A percentile compares a stretch with the other conserved stretches of the same genome.
Conservation (phyloP, 2,329 filamentous ascomycete genomes). For the Ustulina deusta region DNA sequence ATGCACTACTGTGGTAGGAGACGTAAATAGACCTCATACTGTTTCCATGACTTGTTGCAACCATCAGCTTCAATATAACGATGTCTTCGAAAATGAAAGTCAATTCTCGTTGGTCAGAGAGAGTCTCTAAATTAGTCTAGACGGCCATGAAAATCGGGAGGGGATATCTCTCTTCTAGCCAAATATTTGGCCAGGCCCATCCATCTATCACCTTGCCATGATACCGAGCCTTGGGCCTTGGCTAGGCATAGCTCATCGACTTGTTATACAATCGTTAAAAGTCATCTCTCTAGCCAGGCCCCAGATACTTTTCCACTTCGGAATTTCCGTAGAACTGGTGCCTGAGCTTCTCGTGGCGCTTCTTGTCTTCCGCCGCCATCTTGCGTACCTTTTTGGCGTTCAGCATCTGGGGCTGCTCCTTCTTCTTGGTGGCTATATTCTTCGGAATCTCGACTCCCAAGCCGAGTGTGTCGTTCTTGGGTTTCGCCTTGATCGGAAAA, state of each 20-base stretch:
- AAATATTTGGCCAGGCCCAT: conserved; percentile 4
- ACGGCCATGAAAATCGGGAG: conserved; percentile 1
- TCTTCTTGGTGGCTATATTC: conserved; percentile 54
- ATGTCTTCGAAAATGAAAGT: background rate
- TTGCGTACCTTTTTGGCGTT: conserved; percentile 78
- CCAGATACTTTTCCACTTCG: conserved; percentile 81
- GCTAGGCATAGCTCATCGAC: conserved; percentile 16
- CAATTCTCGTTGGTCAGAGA: background rate
- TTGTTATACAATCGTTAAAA: conserved; percentile 7
- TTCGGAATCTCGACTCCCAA: conserved; percentile 68
- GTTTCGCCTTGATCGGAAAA: conserved; percentile 77
- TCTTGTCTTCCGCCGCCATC: conserved; percentile 70
- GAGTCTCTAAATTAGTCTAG: background rate
- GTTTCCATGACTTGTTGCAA: background rate
- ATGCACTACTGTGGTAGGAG: too few species aligned
- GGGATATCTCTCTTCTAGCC: conserved; percentile 34
- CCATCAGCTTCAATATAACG: background rate
- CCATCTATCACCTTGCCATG: conserved; percentile 3
- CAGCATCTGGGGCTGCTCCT: conserved; percentile 61
- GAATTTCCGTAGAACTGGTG: conserved; percentile 79
- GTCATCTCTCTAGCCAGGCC: conserved; percentile 49
- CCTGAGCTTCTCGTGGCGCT: conserved; percentile 71
- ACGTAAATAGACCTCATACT: background rate
- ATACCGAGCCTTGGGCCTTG: background rate
- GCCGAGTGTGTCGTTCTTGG: conserved; percentile 81